phyloP scores from a whole-genome alignment of 768 basidiomycete species.

The Russula emetica region DNA sequence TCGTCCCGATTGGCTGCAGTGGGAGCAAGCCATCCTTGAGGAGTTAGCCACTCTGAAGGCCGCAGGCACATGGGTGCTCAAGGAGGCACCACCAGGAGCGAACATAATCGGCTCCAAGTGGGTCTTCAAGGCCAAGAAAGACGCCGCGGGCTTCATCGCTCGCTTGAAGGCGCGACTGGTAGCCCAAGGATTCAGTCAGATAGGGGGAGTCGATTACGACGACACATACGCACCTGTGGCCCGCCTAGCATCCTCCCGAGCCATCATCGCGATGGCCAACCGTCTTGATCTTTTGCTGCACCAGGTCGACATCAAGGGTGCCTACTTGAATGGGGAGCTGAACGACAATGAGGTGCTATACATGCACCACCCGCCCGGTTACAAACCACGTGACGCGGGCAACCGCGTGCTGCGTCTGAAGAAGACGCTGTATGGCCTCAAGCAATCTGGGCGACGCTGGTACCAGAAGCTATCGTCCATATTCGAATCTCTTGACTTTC shows the following conservation, averaged over 20 bases:
- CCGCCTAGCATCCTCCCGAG: slow-evolving; percentile 18
- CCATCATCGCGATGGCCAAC: slow-evolving; percentile 39
- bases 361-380: too few relatives aligned
- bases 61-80: neutral
- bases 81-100: neutral
- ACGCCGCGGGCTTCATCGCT: slow-evolving; percentile 30
- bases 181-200: slow-evolving; percentile 37
- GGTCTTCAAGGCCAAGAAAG: slow-evolving; percentile 35
- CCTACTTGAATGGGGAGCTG: too few relatives aligned
- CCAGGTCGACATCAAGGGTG: slow-evolving; percentile 34
- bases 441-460: too few relatives aligned
- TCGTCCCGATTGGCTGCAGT: too few relatives aligned
- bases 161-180: slow-evolving; percentile 37
- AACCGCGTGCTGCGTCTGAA: too few relatives aligned
- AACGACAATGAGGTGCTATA: too few relatives aligned
- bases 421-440: neutral
- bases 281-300: slow-evolving; percentile 30
- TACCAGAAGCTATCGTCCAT: too few relatives aligned
- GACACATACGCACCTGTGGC: slow-evolving; percentile 32
- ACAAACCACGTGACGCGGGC: too few relatives aligned
- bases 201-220: slow-evolving; percentile 34
- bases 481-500: too few relatives aligned
- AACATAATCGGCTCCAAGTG: slow-evolving; percentile 26
- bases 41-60: neutral
- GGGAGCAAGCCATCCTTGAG: neutral